These are phyloP conservation scores for Trichoderma atroviride DNA, from an alignment of 2,329 filamentous ascomycete species.

Conservation along the genomic window DNA sequence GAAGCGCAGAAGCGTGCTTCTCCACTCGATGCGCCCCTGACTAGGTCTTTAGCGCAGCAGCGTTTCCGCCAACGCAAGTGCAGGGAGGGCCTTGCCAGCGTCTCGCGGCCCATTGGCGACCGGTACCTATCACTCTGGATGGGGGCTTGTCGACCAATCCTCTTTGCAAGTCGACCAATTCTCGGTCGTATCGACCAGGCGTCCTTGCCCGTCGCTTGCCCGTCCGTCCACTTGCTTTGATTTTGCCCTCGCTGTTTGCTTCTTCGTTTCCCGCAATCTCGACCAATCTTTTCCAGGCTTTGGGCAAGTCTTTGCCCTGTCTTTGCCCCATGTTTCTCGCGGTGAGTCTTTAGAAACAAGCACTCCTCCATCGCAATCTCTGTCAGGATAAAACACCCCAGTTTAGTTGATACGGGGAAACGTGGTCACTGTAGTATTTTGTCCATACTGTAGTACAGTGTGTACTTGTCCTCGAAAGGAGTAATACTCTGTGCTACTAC, in stretches of 20 bases:
- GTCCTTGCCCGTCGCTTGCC: background rate
- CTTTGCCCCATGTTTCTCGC: conserved; percentile 6
- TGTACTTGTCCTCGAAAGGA: background rate
- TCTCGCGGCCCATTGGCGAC: conserved; percentile 11
- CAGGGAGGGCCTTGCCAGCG: conserved; percentile 21
- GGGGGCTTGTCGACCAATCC: conserved; percentile 12
- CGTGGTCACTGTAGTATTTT: conserved; percentile 6
- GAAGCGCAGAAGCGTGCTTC: conserved; percentile 18
- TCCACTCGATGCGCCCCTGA: conserved; percentile 20
- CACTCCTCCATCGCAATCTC: conserved; percentile 22
- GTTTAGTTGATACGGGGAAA: conserved; percentile 17
- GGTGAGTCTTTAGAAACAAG: conserved; percentile 12
- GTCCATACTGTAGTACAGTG: background rate
- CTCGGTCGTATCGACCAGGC: conserved; percentile 7
- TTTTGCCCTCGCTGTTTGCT: background rate
- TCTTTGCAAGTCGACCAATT: background rate
- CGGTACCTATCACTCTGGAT: background rate
- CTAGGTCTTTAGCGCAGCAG: conserved; percentile 24
- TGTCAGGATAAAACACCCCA: background rate
- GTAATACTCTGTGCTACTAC: conserved; percentile 4
- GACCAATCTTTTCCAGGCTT: background rate
- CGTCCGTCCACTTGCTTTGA: background rate
- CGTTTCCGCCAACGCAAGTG: conserved; percentile 26
- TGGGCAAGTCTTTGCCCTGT: background rate
- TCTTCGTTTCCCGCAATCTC: conserved; percentile 19